Evolutionary conservation across 2,329 filamentous ascomycete genomes (phyloP), one percentile per base, ranked within the genome.

Genomic region (Pyrenochaeta sp.): DNA sequence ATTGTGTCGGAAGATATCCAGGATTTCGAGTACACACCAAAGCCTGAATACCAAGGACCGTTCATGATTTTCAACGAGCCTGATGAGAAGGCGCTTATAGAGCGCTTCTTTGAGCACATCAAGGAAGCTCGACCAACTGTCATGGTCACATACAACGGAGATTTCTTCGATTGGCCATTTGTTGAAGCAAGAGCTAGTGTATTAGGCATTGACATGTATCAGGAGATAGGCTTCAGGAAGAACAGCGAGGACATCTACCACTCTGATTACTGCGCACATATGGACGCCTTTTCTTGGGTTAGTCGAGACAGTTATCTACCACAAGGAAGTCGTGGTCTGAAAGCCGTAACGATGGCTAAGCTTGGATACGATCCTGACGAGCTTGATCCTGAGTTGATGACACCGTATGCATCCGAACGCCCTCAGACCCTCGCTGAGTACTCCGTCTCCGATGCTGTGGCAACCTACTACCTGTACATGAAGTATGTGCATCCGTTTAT

Each of bases 401-500:
- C 93, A 50, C 92, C 91, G 5, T 86, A 89, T 67, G 95, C 95
- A 15, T 88, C 84, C 59, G 95, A 99, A 79, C 86, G 92, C 65
- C 95, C 95, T 0, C 95, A 99, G 75, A 96, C 92, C 0, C 83
- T 99, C 50, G 94, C 95, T 8, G 95, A 99, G 73, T 99, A 99
- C 80, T 99, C 96, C 0, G 95, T 99, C 44, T 99, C 96, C 71
- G 96, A 99, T 84, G 96, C 96, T 9, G 95, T 99, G 50, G 95
- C 95, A 24, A 99, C 95, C 0, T 99, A 99, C 77, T 99, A 99
- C 74, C 82, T 99, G 61, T 99, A 99, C 84, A 99, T 99, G 96
- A 99, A 99, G 89, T 99, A 99, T 77, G 92, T 99, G n/a, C 95
- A 99, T 77, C 95, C 95, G 3, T 99, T 99, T 82, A 95, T 99